phyloP scores from a whole-genome alignment of 2,329 filamentous ascomycete genomes.

The Stachybotrys chartarum region DNA sequence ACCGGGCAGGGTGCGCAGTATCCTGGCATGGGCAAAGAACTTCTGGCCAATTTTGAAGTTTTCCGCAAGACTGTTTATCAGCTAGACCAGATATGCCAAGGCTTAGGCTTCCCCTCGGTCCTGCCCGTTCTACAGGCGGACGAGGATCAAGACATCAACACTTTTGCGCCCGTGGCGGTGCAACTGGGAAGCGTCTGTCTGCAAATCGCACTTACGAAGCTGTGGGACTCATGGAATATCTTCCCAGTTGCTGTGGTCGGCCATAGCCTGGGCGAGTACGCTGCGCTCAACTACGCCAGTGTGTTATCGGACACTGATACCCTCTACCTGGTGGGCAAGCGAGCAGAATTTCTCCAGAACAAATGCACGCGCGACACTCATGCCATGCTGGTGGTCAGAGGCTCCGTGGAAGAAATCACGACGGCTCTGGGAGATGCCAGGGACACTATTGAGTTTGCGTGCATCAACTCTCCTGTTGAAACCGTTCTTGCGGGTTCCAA shows the following conservation, averaged over 20 bases:
- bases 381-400: conserved; percentile 16
- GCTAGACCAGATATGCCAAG: conserved; percentile 21
- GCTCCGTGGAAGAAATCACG: not conserved
- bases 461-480: conserved; percentile 68
- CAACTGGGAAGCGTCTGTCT: conserved; percentile 31
- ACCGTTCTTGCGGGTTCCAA: conserved; percentile 57
- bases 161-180: conserved; percentile 10
- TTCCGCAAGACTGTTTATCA: conserved; percentile 27
- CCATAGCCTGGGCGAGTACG: conserved; percentile 55
- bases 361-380: conserved; percentile 37
- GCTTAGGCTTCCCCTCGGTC: conserved; percentile 29
- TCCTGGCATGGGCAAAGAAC: conserved; percentile 20
- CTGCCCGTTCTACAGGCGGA: conserved; percentile 33
- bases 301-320: conserved; percentile 53
- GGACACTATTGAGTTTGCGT: conserved; percentile 50
- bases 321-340: conserved; percentile 53
- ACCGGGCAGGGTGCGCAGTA: conserved; percentile 37
- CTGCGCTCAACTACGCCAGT: conserved; percentile 51
- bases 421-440: not conserved
- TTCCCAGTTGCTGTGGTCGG: conserved; percentile 33
- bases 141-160: conserved; percentile 13
- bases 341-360: conserved; percentile 47
- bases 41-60: conserved; percentile 19
- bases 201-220: conserved; percentile 32
- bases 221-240: conserved; percentile 23